These are phyloP conservation scores for Colletotrichum sp. DNA, from an alignment of 2,329 filamentous ascomycete species.

Conservation along the genomic window DNA sequence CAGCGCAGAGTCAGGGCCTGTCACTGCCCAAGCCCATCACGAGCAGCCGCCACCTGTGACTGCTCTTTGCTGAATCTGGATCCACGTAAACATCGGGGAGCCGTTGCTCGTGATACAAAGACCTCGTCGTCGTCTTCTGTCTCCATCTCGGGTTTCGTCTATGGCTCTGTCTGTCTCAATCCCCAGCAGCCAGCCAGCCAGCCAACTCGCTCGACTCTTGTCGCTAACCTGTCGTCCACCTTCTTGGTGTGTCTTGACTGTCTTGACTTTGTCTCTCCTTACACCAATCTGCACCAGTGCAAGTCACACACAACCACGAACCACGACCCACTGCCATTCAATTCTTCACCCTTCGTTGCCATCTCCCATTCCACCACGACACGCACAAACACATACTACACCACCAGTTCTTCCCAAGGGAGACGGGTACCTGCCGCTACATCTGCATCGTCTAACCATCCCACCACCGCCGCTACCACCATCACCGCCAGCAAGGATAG, in stretches of 20 bases:
- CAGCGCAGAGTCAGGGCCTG: background rate
- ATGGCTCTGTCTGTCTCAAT: background rate
- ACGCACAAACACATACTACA: background rate
- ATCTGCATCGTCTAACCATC: background rate
- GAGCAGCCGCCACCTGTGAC: background rate
- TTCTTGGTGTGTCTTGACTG: background rate
- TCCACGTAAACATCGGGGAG: constrained; percentile 13
- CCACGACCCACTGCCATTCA: background rate
- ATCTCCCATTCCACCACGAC: background rate
- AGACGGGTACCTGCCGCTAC: background rate
- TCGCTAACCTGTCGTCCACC: background rate
- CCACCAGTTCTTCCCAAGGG: background rate
- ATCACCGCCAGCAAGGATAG: background rate
- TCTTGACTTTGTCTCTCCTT: constrained; percentile 6
- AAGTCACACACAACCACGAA: background rate
- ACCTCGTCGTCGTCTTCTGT: background rate
- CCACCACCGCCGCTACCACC: background rate
- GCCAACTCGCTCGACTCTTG: background rate
- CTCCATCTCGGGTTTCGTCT: background rate
- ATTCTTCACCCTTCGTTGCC: background rate
- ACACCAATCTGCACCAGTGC: background rate
- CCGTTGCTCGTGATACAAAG: constrained; percentile 16
- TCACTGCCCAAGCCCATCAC: background rate
- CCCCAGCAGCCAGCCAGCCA: background rate
- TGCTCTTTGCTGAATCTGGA: background rate